These are phyloP conservation scores for Boletus edulis DNA, from an alignment of 768 basidiomycete species.

Conservation along the genomic window DNA sequence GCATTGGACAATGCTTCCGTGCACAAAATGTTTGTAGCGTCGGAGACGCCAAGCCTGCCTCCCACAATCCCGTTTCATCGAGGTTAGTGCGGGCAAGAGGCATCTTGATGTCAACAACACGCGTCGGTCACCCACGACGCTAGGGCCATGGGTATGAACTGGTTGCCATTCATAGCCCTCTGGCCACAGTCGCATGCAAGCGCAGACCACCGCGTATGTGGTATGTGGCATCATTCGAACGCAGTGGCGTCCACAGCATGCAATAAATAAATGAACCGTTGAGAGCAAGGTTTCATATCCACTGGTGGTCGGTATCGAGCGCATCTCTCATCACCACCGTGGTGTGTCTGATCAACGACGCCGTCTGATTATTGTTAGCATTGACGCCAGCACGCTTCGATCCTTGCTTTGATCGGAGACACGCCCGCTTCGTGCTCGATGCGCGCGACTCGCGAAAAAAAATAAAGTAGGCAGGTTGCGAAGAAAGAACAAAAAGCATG, in stretches of 20 bases:
- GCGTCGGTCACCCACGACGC: neutral
- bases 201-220: neutral
- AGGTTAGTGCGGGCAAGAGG: neutral
- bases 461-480: neutral
- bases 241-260: neutral
- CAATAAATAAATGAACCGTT: neutral
- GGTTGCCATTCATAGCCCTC: neutral
- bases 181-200: neutral
- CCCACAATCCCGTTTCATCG: slow-evolving; percentile 3
- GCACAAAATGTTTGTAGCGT: neutral
- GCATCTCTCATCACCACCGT: neutral
- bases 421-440: neutral
- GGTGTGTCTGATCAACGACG: neutral
- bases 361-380: neutral
- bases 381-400: neutral
- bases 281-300: neutral
- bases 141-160: neutral
- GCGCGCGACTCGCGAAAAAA: neutral
- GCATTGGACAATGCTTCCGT: neutral
- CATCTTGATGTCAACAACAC: neutral
- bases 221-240: neutral
- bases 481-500: neutral
- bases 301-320: no score
- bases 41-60: slow-evolving; percentile 5
- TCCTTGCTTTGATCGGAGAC: slow-evolving; percentile 4